Base-by-base conservation (phyloP, 768 basidiomycete species). In the Collybiopsis luxurians region DNA sequence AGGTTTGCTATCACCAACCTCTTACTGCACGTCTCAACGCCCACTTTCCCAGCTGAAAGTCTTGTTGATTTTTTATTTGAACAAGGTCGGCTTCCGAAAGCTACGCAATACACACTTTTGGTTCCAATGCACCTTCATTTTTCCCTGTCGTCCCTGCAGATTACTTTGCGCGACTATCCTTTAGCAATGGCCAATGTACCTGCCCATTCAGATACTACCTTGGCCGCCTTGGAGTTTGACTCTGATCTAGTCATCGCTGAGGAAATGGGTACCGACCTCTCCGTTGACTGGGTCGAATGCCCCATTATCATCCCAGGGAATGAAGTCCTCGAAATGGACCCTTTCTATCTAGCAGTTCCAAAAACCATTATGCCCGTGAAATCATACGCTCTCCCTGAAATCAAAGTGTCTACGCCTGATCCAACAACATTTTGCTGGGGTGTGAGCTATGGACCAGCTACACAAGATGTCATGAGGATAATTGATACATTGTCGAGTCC, bases 311-410 rank as follows among this genome's bases (percentile, higher is more conserved):
- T 80, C n/a, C 67, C 73, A 3, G 73, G 82, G 53, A 78, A 81
- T 27, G 84, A 83, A 28, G 67, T 79, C 31, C 73, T 74, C 27
- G 82, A 79, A 5, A 75, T 81, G 27, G 69, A 73, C 1, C 76
- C 81, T 4, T 79, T 95, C 46, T 75, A 74, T 24, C 70, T 95
- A 39, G 60, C 71, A 40, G 78, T 96, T 31, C 92, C 94, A 1
- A 97, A 95, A 70, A 95, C 94, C 0, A 87, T 93, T 56, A 96
- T 95, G 90, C 90, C 95, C 0, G 89, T 95, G 63, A 98, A 98
- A 72, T 91, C 88, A 7, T 97, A 95, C 64, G 90, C 91, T 1
- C 79, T 81, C 44, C 92, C 94, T 2, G 70, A 74, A 12, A 79
- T 98, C 61, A 77, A 79, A 19, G 79, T 97, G 47, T 73, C 76